Base-by-base conservation (phyloP, 371 early-diverging fungal species). In the Lichtheimia ramosa region DNA sequence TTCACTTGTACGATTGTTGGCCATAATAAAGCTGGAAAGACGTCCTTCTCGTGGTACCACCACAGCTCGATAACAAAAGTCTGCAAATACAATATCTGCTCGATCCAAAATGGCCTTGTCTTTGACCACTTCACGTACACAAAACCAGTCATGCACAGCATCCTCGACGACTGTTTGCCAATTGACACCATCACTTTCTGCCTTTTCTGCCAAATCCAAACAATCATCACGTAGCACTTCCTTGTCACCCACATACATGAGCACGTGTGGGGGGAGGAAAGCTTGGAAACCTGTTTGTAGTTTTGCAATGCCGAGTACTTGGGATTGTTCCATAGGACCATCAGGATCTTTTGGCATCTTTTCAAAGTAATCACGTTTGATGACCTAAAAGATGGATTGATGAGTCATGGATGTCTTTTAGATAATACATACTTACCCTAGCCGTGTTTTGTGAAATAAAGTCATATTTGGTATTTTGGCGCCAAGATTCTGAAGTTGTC, bases 131-230 rank as follows among this genome's bases (percentile, higher is more conserved):
- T 79, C 79, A 14, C 75, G 61, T 1, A 79, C 69, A 54, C 70
- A 70, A 54, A 79, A 79, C 79, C 79, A 79, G 50, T 79, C 73
- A 54, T 79, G 75, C 1, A 75, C 75, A 34, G 70, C 69, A 23
- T 73, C 71, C 43, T 79, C 79, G 6, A 71, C 52, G 0, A 79
- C 63, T 0, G 59, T 68, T 54, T 79, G 62, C 57, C 70, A 70
- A 13, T 64, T 40, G 3, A 78, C 66, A 12, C 73, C 71, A 15
- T 78, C 75, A 1, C 65, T 55, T 34, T 75, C 65, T n/a, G 73
- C 69, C 54, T 71, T 75, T 25, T 59, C 58, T 12, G 70, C 79
- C 12, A 79, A 40, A 34, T 73, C 68, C 21, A 75, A 43, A 1
- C 70, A 70, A 52, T 78, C 79, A 43, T 78, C 79, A 2, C 70